Conservation (phyloP, 202 grass and related monocot genomes). For the Zoysia matrella region DNA sequence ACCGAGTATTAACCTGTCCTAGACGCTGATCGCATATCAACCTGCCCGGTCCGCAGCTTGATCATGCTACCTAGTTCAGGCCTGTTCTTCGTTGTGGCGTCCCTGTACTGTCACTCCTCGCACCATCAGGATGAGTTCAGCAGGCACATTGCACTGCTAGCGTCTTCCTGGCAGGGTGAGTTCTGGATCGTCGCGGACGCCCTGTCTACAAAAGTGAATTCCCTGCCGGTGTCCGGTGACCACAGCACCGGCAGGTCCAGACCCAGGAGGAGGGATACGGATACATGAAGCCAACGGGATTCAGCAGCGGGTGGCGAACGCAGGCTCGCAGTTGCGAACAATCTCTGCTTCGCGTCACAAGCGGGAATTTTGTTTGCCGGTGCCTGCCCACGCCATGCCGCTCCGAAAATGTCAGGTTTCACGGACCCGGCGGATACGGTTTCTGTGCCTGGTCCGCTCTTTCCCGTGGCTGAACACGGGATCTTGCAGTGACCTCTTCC, state of each 20-base stretch:
- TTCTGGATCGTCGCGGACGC: slow-evolving; percentile 10
- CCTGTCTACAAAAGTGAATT: too few relatives aligned
- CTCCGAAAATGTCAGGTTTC: background rate
- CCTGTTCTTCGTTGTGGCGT: background rate
- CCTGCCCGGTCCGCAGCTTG: slow-evolving; percentile 13
- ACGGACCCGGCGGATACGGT: background rate
- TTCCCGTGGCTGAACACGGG: background rate
- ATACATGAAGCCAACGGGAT: too few relatives aligned
- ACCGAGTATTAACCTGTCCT: slow-evolving; percentile 15
- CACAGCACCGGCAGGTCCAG: too few relatives aligned
- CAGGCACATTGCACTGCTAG: background rate
- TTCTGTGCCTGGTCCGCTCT: slow-evolving; percentile 1
- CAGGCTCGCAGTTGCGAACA: background rate
- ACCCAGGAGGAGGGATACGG: too few relatives aligned
- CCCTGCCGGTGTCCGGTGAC: too few relatives aligned
- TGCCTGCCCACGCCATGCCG: background rate
- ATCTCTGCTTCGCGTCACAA: slow-evolving; percentile 17
- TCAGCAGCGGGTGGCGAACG: too few relatives aligned
- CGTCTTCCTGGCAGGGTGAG: background rate
- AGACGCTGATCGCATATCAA: background rate
- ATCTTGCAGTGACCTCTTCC: background rate
- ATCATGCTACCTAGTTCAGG: background rate
- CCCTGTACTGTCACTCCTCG: background rate
- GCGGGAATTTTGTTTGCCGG: background rate
- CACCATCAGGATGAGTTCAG: background rate